These are phyloP conservation scores for Fragaria ananassa DNA, from an alignment of 306 rosid species.

Conservation along the genomic window DNA sequence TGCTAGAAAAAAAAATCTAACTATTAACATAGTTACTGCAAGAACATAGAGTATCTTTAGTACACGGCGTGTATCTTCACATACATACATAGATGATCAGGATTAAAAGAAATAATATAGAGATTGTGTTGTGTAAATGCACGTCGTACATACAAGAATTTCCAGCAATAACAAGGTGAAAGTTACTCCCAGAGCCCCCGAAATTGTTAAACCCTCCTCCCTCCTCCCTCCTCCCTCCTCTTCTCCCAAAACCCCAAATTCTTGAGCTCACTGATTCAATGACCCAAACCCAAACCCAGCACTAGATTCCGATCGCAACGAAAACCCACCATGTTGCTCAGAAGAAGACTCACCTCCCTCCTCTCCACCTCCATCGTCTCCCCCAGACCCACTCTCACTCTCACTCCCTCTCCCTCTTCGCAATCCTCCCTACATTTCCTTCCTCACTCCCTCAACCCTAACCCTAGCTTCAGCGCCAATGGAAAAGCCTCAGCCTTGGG, in stretches of 20 bases:
- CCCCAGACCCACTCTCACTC: slow-evolving; percentile 11
- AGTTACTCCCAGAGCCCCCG: no score
- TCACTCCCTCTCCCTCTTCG: neutral
- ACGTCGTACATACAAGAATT: no score
- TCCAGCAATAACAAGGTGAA: no score
- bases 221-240: neutral
- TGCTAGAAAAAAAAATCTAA: no score
- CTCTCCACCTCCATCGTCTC: slow-evolving; percentile 28
- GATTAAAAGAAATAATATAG: no score
- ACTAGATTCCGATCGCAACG: neutral
- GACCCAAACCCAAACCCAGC: neutral
- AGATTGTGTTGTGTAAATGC: no score
- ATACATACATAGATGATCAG: no score
- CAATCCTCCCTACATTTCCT: slow-evolving; percentile 11
- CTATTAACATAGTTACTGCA: no score
- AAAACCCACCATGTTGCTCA: slow-evolving; percentile 21
- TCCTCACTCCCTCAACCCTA: slow-evolving; percentile 7
- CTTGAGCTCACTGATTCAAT: neutral
- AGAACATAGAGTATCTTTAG: no score
- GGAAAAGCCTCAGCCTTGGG: neutral
- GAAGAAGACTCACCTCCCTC: slow-evolving; percentile 34
- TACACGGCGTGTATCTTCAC: no score
- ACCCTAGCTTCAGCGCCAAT: neutral
- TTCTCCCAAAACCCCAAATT: neutral
- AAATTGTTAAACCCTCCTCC: neutral